Conservation (phyloP, 257 asterid species). For the Penstemon davidsonii region DNA sequence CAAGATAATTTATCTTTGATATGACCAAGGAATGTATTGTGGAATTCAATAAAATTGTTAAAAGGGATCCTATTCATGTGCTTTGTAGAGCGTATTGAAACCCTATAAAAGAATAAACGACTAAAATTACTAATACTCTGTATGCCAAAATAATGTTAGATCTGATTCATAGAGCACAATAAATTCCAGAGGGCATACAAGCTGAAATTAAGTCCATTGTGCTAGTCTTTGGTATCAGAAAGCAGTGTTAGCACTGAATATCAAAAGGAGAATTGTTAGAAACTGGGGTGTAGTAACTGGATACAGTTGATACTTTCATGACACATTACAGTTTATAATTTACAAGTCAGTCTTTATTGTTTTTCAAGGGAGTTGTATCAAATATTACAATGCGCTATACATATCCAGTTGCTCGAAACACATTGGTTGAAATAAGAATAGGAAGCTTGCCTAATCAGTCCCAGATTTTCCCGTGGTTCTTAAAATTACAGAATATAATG, state of each 20-base stretch:
- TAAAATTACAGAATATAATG: not conserved
- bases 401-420: not conserved
- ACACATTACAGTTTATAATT: conserved; percentile 1
- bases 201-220: not conserved
- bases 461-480: conserved; percentile 1
- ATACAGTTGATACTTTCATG: not conserved
- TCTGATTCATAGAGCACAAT: not conserved
- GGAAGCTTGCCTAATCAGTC: conserved; percentile 14
- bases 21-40: not conserved
- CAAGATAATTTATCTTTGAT: not conserved
- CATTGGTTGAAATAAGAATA: conserved; percentile 9
- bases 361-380: conserved; percentile 16
- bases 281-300: not conserved
- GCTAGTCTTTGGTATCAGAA: not conserved
- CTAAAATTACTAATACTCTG: not conserved
- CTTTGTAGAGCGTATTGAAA: not conserved
- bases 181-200: not conserved
- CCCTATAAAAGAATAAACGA: not conserved
- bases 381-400: not conserved
- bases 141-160: not conserved
- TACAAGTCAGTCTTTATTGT: conserved; percentile 8
- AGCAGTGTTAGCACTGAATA: not conserved
- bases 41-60: not conserved
- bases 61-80: not conserved
- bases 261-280: not conserved